Percentiles rank a stretch among this genome's conserved stretches.
These are phyloP conservation scores for Penicillium sclerotigenum DNA, from an alignment of 2,329 filamentous ascomycete genomes.

Conservation along the genomic window DNA sequence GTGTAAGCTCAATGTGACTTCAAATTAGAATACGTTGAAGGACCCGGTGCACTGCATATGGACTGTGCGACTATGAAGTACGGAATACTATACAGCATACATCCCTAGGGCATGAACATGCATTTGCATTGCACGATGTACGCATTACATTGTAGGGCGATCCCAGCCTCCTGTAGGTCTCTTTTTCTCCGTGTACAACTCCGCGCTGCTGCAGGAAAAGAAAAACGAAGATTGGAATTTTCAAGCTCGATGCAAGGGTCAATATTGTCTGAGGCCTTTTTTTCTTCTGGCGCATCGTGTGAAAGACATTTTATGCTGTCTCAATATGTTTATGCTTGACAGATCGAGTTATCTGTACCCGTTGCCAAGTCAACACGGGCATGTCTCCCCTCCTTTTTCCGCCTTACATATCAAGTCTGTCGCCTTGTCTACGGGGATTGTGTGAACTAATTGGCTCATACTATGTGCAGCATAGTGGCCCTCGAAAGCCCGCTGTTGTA, in stretches of 20 bases:
- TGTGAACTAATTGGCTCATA: neutral
- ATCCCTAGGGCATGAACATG: conserved; percentile 1
- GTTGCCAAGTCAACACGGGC: conserved; percentile 9
- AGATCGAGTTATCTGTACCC: neutral
- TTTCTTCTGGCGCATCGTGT: neutral
- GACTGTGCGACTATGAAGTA: neutral
- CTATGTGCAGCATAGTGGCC: neutral
- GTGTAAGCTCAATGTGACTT: neutral
- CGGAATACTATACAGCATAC: neutral
- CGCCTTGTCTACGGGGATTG: neutral
- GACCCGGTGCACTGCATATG: neutral
- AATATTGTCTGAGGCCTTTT: neutral
- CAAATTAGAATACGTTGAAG: neutral
- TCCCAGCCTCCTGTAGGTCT: conserved; percentile 15
- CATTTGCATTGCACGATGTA: conserved; percentile 6
- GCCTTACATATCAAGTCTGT: neutral
- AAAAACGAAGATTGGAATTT: conserved; percentile 6
- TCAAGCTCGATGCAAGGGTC: conserved; percentile 9
- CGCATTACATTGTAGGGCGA: conserved; percentile 2
- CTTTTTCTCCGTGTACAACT: conserved; percentile 18
- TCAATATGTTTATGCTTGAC: neutral
- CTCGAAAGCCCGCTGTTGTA: neutral
- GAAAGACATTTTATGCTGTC: neutral
- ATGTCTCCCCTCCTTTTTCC: neutral
- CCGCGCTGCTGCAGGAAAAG: conserved; percentile 4